These are phyloP conservation scores for Erythrobasidium yunnanense DNA, from an alignment of 768 basidiomycete species.

Conservation along the genomic window DNA sequence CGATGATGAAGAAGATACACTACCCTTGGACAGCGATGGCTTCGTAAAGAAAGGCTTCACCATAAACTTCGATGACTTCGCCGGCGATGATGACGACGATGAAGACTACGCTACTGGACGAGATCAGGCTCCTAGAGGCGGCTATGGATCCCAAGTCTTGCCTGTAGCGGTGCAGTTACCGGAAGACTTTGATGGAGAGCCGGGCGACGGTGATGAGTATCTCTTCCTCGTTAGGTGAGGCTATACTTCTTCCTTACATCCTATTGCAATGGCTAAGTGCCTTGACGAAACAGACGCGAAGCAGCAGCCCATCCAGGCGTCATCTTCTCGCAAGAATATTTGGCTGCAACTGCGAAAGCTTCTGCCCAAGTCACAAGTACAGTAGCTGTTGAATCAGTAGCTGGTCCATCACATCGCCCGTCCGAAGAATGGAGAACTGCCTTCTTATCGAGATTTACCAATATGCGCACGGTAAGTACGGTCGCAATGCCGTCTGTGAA, in stretches of 20 bases:
- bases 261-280: not conserved
- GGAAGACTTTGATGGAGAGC: conserved; percentile 39
- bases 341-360: not conserved
- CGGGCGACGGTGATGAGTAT: conserved; percentile 42
- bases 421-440: conserved; percentile 10
- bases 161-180: conserved; percentile 40
- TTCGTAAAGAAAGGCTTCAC: conserved; percentile 24
- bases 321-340: not conserved
- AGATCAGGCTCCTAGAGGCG: conserved; percentile 32
- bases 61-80: conserved; percentile 19
- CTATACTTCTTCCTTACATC: no score
- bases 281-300: conserved; percentile 28
- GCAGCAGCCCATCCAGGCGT: conserved; percentile 27
- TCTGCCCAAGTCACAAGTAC: not conserved
- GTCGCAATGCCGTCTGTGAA: no score
- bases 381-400: not conserved
- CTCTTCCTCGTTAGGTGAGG: conserved; percentile 36
- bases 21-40: not conserved
- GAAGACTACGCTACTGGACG: not conserved
- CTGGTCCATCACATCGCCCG: conserved; percentile 14
- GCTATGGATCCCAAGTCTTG: conserved; percentile 38
- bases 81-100: not conserved
- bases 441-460: conserved; percentile 18
- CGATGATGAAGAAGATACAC: not conserved
- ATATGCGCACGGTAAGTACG: conserved; percentile 20